Evolutionary conservation across 192 early-diverging fungal genomes (phyloP), one percentile per base, ranked within the genome.

Genomic region (Coemansia sp.): DNA sequence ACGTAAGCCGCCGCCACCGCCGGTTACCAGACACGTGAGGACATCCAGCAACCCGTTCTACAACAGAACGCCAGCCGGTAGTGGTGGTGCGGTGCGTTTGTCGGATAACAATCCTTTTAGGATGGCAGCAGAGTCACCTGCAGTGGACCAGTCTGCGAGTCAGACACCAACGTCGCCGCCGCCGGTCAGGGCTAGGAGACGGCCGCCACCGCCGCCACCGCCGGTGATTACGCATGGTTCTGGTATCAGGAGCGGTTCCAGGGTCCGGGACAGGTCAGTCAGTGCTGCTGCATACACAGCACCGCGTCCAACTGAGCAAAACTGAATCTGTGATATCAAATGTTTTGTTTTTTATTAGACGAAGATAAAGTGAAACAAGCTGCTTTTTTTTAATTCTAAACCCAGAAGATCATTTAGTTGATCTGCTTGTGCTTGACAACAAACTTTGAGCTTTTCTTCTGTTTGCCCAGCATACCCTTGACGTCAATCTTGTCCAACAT

Each of bases 121-220:
- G 36, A 11, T 60, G 8, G 58, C 11, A 37, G 8, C 5, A 9
- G 17, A 32, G n/a, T 17, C 62, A 51, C 33, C 63, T 5, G 6
- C 52, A 18, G 15, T 51, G 4, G 41, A 61, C 7, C 11, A 43
- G 15, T 4, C 61, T 6, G 39, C 66, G 12, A 14, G 38, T 36
- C 36, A 54, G 39, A 14, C 59, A 18, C 37, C 59, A 14, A 36
- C 64, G 65, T 33, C 22, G 51, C 55, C 64, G 39, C 56, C 61
- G 51, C 37, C 33, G 22, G 56, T 8, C 62, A 64, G 70, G 39
- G 6, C 70, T 7, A 68, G 72, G 11, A 70, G 77, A 48, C 67
- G 77, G 14, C 72, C 64, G 18, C 76, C 72, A n/a, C 72, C 68
- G 4, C 77, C 77, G 18, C 77, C 77, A 20, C 72, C 74, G 32